Percentiles rank a stretch among this genome's conserved stretches.
Evolutionary conservation across 2,329 filamentous ascomycete genomes (phyloP).

Genomic region (Fusarium tjaetaba): DNA sequence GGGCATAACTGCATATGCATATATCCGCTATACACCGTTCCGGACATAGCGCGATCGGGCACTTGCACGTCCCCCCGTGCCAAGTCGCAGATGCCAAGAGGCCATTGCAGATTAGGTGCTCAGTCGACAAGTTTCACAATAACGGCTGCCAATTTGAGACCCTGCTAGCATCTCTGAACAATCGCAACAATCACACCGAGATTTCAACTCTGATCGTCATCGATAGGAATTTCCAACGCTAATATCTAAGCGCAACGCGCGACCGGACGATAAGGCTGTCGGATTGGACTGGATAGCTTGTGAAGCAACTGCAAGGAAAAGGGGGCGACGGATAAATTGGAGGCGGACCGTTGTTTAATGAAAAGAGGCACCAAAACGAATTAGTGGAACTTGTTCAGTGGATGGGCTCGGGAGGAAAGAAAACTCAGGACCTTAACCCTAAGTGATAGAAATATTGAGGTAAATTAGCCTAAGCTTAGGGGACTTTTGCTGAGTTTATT

Average conservation of each 20-base stretch:
- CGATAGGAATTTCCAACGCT: neutral
- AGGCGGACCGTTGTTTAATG: conserved; percentile 27
- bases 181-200: conserved; percentile 18
- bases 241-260: neutral
- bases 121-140: conserved; percentile 20
- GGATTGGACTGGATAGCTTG: neutral
- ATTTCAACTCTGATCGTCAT: neutral
- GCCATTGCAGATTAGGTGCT: conserved; percentile 20
- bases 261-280: neutral
- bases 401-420: neutral
- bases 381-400: conserved; percentile 2
- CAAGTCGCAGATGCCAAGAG: conserved; percentile 18
- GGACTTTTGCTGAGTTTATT: too few species aligned
- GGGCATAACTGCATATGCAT: neutral
- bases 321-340: conserved; percentile 23
- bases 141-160: conserved; percentile 20
- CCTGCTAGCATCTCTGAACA: neutral
- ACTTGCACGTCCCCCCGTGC: conserved; percentile 9
- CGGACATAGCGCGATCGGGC: neutral
- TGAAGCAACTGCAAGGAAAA: conserved; percentile 3
- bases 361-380: conserved; percentile 11
- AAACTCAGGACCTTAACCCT: too few species aligned
- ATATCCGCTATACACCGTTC: neutral
- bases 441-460: too few species aligned
- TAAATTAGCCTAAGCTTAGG: too few species aligned